phyloP scores from a whole-genome alignment of 306 rosid genomes.

The Canavalia ensiformis region DNA sequence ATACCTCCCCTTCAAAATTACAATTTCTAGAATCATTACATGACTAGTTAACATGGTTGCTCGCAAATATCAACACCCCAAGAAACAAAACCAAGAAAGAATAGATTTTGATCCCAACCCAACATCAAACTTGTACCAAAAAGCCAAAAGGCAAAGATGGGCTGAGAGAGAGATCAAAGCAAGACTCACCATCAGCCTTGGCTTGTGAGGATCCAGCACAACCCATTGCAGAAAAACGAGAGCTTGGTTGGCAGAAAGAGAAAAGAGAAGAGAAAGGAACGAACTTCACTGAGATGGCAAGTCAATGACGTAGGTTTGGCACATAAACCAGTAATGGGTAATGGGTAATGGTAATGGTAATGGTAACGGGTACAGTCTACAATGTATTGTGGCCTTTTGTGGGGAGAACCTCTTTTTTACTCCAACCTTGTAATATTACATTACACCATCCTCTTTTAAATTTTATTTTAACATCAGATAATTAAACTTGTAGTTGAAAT shows the following conservation, averaged over 20 bases:
- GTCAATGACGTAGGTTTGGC: slow-evolving; percentile 46
- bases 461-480: no score
- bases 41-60: background rate
- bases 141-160: slow-evolving; percentile 38
- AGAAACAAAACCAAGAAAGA: slow-evolving; percentile 21
- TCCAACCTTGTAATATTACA: background rate
- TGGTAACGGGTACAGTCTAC: background rate
- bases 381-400: background rate
- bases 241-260: background rate
- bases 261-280: background rate
- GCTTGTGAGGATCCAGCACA: slow-evolving; percentile 91
- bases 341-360: slow-evolving; percentile 24
- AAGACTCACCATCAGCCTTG: slow-evolving; percentile 77
- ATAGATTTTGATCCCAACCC: slow-evolving; percentile 21
- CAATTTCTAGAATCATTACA: background rate
- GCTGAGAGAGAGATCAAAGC: slow-evolving; percentile 28
- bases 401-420: background rate
- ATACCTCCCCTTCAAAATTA: background rate
- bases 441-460: background rate
- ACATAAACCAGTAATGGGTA: background rate
- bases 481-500: no score
- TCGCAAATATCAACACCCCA: background rate
- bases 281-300: slow-evolving; percentile 6
- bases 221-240: slow-evolving; percentile 69
- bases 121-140: slow-evolving; percentile 9